A percentile compares a stretch with the other conserved stretches of the same genome.
These are phyloP conservation scores for Solanum clarkiae DNA, from an alignment of 257 asterid species.

Conservation along the genomic window DNA sequence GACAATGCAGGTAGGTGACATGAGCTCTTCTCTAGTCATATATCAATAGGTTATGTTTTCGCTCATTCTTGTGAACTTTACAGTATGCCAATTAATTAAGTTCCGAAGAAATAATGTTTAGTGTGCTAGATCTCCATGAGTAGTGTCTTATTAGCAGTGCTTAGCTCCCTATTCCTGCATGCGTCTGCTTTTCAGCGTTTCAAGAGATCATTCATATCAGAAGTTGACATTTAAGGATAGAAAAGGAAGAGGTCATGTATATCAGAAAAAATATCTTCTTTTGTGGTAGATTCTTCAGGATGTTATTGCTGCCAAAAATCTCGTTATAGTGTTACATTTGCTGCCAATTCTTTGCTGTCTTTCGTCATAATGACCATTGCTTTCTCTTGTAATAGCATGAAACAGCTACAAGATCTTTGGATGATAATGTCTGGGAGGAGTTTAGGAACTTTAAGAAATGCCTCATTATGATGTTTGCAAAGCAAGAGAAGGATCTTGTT, in stretches of 20 bases:
- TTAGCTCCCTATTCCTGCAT: not conserved
- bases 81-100: not conserved
- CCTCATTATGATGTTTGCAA: slow-evolving; percentile 82
- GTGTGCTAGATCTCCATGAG: not conserved
- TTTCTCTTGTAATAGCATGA: slow-evolving; percentile 54
- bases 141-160: not conserved
- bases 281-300: not conserved
- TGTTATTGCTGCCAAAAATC: not conserved
- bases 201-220: not conserved
- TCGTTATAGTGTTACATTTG: not conserved
- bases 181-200: not conserved
- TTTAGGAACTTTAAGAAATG: slow-evolving; percentile 95
- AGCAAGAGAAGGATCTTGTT: slow-evolving; percentile 74
- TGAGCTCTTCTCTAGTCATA: not conserved
- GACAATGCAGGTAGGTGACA: slow-evolving; percentile 90
- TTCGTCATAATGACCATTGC: not conserved
- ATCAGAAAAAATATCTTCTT: not conserved
- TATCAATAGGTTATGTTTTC: not conserved
- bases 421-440: slow-evolving; percentile 89
- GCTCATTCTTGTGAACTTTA: not conserved
- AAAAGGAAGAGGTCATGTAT: not conserved
- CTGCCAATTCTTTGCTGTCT: not conserved
- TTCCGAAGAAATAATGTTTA: not conserved
- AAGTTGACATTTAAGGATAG: not conserved
- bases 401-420: slow-evolving; percentile 67